A percentile compares a stretch with the other conserved stretches of the same genome.
Evolutionary conservation across 768 basidiomycete genomes (phyloP).

Genomic region (Psilocybe subaeruginosa): DNA sequence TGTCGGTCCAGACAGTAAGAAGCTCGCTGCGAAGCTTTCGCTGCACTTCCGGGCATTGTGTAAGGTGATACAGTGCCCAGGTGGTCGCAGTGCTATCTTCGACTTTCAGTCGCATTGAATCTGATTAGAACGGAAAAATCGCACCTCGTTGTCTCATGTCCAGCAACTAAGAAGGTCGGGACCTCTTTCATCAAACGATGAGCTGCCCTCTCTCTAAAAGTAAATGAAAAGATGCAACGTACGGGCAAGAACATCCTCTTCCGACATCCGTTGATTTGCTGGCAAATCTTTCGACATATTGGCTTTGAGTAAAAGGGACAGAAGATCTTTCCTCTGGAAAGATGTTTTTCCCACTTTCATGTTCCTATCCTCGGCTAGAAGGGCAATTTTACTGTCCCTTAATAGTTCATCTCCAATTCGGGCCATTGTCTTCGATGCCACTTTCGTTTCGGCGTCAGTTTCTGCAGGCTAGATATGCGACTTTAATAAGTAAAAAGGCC

Average conservation of each 20-base stretch:
- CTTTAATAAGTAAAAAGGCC: background rate
- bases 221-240: constrained; percentile 18
- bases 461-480: constrained; percentile 29
- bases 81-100: constrained; percentile 41
- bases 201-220: background rate
- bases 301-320: constrained; percentile 62
- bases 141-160: constrained; percentile 60
- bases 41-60: constrained; percentile 51
- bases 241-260: constrained; percentile 66
- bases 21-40: constrained; percentile 61
- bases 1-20: constrained; percentile 49
- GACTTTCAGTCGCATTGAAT: background rate
- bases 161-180: constrained; percentile 61
- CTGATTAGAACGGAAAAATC: background rate
- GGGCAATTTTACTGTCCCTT: constrained; percentile 46
- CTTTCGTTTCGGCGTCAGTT: constrained; percentile 26
- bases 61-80: constrained; percentile 64
- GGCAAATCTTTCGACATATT: constrained; percentile 66
- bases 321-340: constrained; percentile 51
- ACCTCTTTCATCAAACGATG: constrained; percentile 45
- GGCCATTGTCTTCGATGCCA: constrained; percentile 43
- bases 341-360: constrained; percentile 22
- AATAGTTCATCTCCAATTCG: constrained; percentile 54
- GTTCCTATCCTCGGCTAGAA: constrained; percentile 12
- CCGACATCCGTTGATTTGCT: constrained; percentile 55